These are phyloP conservation scores for Mytilinidion resinicola DNA, from an alignment of 495 filamentous ascomycete genomes.

Conservation along the genomic window DNA sequence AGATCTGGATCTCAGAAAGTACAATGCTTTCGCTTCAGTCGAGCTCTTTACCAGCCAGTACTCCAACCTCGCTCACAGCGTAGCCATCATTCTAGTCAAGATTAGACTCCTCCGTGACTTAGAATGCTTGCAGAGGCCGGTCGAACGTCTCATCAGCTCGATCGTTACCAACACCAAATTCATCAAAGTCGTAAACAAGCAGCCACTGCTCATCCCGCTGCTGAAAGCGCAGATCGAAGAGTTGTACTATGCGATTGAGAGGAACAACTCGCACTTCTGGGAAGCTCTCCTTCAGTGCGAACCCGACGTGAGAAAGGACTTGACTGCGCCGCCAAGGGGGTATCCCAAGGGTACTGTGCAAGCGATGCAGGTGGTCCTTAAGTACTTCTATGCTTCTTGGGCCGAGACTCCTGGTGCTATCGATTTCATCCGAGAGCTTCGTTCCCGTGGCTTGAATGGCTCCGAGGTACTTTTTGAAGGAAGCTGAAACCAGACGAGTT, in stretches of 20 bases:
- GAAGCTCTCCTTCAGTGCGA: constrained; percentile 31
- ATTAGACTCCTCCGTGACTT: constrained; percentile 33
- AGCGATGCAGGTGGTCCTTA: constrained; percentile 34
- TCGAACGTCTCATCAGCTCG: background rate
- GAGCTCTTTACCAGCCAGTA: background rate
- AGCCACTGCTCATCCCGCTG: constrained; percentile 26
- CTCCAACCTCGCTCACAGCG: constrained; percentile 20
- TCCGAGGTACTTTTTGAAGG: too few relatives aligned
- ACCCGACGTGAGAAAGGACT: too few relatives aligned
- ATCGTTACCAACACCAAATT: background rate
- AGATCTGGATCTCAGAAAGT: constrained; percentile 16
- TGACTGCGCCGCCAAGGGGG: constrained; percentile 18
- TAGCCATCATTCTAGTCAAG: constrained; percentile 37
- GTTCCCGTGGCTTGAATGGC: too few relatives aligned
- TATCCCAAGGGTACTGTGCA: constrained; percentile 25
- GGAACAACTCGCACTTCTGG: constrained; percentile 35
- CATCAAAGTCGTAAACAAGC: background rate
- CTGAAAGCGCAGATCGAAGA: constrained; percentile 19
- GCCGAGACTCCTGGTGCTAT: constrained; percentile 37
- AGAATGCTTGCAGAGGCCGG: constrained; percentile 29
- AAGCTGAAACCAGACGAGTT: too few relatives aligned
- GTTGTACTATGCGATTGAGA: constrained; percentile 14
- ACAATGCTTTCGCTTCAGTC: constrained; percentile 7
- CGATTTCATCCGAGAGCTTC: constrained; percentile 27
- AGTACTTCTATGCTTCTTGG: constrained; percentile 38